A percentile compares a stretch with the other conserved stretches of the same genome.
Conservation (phyloP, 768 basidiomycete species). For the Mycena rosella region DNA sequence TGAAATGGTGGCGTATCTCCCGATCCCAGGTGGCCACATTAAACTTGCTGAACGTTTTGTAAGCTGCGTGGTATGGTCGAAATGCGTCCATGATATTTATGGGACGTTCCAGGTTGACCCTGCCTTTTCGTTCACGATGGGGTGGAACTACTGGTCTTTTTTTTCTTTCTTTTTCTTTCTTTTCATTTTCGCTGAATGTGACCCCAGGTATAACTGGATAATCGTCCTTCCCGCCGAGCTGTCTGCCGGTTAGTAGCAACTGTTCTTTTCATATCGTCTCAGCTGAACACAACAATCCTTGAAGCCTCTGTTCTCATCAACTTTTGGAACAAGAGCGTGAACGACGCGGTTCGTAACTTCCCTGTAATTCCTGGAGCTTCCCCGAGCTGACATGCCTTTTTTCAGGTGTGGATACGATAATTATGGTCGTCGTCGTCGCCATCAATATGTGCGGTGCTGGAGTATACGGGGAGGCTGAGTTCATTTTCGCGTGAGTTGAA, state of each 20-base stretch:
- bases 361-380: neutral
- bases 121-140: conserved; percentile 73
- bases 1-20: conserved; percentile 64
- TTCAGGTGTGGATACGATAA: conserved; percentile 75
- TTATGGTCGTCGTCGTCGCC: conserved; percentile 18
- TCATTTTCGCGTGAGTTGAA: conserved; percentile 79
- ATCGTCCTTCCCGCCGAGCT: conserved; percentile 71
- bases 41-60: conserved; percentile 84
- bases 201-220: conserved; percentile 61
- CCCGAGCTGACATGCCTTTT: neutral
- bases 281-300: too few relatives aligned
- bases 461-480: conserved; percentile 89
- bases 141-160: conserved; percentile 61
- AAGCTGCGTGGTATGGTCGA: neutral
- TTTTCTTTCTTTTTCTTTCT: too few relatives aligned
- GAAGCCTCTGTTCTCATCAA: conserved; percentile 81
- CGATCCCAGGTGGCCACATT: conserved; percentile 85
- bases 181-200: too few relatives aligned
- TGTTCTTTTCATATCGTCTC: too few relatives aligned
- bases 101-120: conserved; percentile 60
- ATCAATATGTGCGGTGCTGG: conserved; percentile 70
- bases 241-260: conserved; percentile 48
- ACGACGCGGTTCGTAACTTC: conserved; percentile 62
- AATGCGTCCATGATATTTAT: neutral
- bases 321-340: conserved; percentile 71